Evolutionary conservation across 2,329 filamentous ascomycete species (phyloP), one percentile per base, ranked within the genome.

Genomic region (Calonectria leucothoes): DNA sequence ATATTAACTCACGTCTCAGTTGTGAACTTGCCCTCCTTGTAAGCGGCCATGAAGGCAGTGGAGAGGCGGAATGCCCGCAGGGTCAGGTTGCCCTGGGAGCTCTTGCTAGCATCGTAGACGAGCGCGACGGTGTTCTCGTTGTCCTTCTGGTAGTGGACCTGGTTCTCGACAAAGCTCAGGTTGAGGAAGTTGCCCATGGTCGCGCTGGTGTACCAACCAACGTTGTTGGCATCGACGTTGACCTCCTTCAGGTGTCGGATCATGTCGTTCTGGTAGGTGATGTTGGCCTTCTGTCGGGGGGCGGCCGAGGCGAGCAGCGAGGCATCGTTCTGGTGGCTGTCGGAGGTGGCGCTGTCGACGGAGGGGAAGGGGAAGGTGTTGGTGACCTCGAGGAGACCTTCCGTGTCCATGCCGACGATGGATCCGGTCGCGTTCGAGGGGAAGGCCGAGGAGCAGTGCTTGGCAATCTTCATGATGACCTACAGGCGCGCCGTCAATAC

Each of bases 161-260:
- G 96, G 89, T 98, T 99, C 91, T 99, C 97, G 86, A 99, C 94
- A 83, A 98, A 96, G 89, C 94, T 94, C 83, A 94, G 86, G 89
- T 96, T 98, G 89, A 98, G 91, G 81, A 98, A 98, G 90, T 98
- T 98, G 86, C 97, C 97, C 94, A 99, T 97, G 85, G 95, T 98
- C 76, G 96, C 95, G 88, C 95, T 98, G 73, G 95, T 98, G 88
- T 99, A 99, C 96, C 96, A 99, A 82, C 97, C 97, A 74, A 98
- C 95, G 82, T 95, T 97, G 89, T 98, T 98, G 78, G 97, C 97
- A 85, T 99, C 97, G 73, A 98, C 94, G 85, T 98, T 99, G 82
- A 99, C 97, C 87, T 98, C 97, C 85, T 96, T 94, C 76, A 98
- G 88, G 86, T 97, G 95, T 83, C 95, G 94, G 86, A 99, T 96